Evolutionary conservation across 2,329 filamentous ascomycete species (phyloP).

Genomic region (Hypocreales sp.): DNA sequence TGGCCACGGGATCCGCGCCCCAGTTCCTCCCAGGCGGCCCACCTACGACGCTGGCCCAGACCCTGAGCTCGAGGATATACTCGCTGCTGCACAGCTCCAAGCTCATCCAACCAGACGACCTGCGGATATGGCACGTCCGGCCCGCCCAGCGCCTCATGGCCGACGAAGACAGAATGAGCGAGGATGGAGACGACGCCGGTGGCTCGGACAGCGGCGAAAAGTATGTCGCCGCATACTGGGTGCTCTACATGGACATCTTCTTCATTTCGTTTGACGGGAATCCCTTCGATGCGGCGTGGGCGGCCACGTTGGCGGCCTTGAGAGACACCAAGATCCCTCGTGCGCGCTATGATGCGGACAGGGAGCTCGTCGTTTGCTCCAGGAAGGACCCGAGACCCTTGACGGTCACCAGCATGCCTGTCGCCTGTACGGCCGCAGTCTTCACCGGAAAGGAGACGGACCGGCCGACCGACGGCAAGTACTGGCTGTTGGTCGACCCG

Average conservation of each 20-base stretch:
- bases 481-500: conserved; percentile 75
- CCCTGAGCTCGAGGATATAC: conserved; percentile 65
- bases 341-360: conserved; percentile 73
- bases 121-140: conserved; percentile 56
- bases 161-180: conserved; percentile 22
- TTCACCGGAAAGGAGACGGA: conserved; percentile 51
- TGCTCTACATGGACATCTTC: conserved; percentile 86
- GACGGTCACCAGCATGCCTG: conserved; percentile 48
- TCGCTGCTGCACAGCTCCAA: conserved; percentile 58
- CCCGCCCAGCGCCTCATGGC: conserved; percentile 31
- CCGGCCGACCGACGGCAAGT: conserved; percentile 27
- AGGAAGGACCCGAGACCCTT: conserved; percentile 39
- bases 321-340: conserved; percentile 60
- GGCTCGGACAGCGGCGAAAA: conserved; percentile 19
- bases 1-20: conserved; percentile 81
- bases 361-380: conserved; percentile 64
- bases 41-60: conserved; percentile 67
- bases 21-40: conserved; percentile 73
- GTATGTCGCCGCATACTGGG: conserved; percentile 77
- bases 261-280: conserved; percentile 90
- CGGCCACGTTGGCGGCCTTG: conserved; percentile 67
- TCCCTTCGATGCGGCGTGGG: conserved; percentile 83
- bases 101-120: conserved; percentile 48
- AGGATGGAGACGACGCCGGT: conserved; percentile 14
- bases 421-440: conserved; percentile 64